phyloP scores from a whole-genome alignment of 208 protist genomes.

The Lotmaria passim region DNA sequence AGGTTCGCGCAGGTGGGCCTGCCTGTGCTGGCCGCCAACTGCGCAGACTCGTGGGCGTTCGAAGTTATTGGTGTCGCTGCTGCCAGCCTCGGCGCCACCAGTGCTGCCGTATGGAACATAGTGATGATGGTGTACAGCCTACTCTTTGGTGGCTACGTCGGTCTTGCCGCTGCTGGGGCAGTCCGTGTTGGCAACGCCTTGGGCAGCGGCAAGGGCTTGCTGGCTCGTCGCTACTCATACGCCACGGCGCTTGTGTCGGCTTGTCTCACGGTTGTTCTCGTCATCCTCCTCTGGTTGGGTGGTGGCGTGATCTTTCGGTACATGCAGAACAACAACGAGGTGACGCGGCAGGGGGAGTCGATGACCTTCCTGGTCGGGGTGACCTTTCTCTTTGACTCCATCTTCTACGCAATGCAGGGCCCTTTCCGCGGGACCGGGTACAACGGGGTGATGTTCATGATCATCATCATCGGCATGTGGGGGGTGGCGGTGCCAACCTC shows the following conservation, averaged over 20 bases:
- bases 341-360: conserved; percentile 20
- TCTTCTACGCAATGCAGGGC: conserved; percentile 41
- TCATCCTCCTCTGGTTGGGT: neutral
- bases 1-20: conserved; percentile 30
- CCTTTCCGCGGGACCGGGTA: conserved; percentile 38
- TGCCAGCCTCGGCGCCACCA: conserved; percentile 27
- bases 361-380: conserved; percentile 6
- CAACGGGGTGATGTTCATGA: conserved; percentile 18
- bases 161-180: conserved; percentile 24
- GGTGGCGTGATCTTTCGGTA: conserved; percentile 1
- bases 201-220: conserved; percentile 27
- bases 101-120: conserved; percentile 32
- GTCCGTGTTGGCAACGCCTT: conserved; percentile 42
- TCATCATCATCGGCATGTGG: conserved; percentile 36
- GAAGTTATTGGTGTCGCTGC: conserved; percentile 35
- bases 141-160: conserved; percentile 33
- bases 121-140: conserved; percentile 35
- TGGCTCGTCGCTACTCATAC: conserved; percentile 32
- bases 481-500: conserved; percentile 32
- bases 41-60: conserved; percentile 47
- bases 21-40: conserved; percentile 32
- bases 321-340: conserved; percentile 34
- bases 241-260: neutral
- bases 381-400: conserved; percentile 33
- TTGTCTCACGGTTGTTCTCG: neutral